These are phyloP conservation scores for Scedosporium boydii DNA, from an alignment of 2,329 filamentous ascomycete genomes.

Conservation along the genomic window DNA sequence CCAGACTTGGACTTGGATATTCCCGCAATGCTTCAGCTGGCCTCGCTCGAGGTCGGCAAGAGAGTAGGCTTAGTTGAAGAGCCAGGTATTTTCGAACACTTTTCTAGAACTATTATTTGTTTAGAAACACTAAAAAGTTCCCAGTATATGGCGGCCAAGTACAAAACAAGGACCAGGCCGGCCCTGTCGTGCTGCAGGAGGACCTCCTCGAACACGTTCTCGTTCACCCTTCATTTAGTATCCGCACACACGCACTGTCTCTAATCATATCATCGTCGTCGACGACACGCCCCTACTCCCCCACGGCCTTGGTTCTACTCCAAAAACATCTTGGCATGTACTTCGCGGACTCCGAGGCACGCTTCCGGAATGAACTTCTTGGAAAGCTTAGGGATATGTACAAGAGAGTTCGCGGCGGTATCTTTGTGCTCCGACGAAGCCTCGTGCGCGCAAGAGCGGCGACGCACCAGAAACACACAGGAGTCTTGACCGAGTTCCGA, in stretches of 20 bases:
- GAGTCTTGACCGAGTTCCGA: constrained; percentile 7
- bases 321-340: constrained; percentile 57
- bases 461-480: not conserved
- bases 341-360: constrained; percentile 77
- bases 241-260: constrained; percentile 72
- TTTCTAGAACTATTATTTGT: constrained; percentile 2
- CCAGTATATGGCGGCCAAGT: constrained; percentile 8
- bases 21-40: constrained; percentile 51
- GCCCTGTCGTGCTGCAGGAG: constrained; percentile 26
- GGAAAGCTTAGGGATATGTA: constrained; percentile 67
- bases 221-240: constrained; percentile 47
- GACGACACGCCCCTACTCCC: constrained; percentile 62
- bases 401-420: constrained; percentile 61
- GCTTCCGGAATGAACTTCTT: constrained; percentile 73
- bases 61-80: constrained; percentile 61
- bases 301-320: constrained; percentile 51
- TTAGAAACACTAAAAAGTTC: constrained; percentile 6
- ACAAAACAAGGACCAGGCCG: constrained; percentile 8
- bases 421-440: constrained; percentile 42
- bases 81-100: constrained; percentile 34
- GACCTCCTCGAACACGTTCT: constrained; percentile 42
- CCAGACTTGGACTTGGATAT: constrained; percentile 36
- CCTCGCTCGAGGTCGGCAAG: constrained; percentile 62
- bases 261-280: constrained; percentile 68
- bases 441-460: constrained; percentile 14